Percentiles rank a stretch among this genome's conserved stretches.
Evolutionary conservation across 805 yeast genomes (phyloP).

Genomic region (Yarrowia sp.): DNA sequence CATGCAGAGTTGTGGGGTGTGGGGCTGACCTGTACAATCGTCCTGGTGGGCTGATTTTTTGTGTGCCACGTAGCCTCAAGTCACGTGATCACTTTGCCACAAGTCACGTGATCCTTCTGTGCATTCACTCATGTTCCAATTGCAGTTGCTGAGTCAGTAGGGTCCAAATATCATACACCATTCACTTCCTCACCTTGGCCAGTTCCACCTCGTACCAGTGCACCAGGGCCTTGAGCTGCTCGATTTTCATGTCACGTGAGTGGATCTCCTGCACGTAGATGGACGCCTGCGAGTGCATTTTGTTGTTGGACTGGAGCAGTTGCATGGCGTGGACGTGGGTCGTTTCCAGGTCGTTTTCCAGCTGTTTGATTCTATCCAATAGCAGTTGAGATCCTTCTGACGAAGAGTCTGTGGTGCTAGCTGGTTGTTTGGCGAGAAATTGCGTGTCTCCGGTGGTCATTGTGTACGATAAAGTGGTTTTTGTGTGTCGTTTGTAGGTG

Average conservation of each 20-base stretch:
- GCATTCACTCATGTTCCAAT: too few species aligned
- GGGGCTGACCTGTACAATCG: too few species aligned
- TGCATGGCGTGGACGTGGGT: conserved; percentile 12
- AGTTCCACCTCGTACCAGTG: conserved; percentile 11
- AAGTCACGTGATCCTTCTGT: too few species aligned
- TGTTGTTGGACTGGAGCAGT: not conserved
- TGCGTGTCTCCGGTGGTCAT: too few species aligned
- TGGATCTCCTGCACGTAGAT: conserved; percentile 5
- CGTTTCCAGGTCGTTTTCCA: not conserved
- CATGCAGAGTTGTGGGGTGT: too few species aligned
- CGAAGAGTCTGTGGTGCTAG: not conserved
- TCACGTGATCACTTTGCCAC: too few species aligned
- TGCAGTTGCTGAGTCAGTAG: not conserved
- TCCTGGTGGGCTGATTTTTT: too few species aligned
- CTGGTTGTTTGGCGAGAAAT: too few species aligned
- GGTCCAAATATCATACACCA: not conserved
- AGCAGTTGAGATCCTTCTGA: not conserved
- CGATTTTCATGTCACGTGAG: conserved; percentile 4
- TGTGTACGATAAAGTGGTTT: too few species aligned
- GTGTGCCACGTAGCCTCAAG: too few species aligned
- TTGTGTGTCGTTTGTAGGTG: too few species aligned
- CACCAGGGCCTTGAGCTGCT: not conserved
- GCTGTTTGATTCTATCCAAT: not conserved
- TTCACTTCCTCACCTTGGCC: conserved; percentile 4
- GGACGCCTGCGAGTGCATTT: not conserved